Evolutionary conservation across 768 basidiomycete species (phyloP).

Genomic region (Leccinellum rugosiceps): DNA sequence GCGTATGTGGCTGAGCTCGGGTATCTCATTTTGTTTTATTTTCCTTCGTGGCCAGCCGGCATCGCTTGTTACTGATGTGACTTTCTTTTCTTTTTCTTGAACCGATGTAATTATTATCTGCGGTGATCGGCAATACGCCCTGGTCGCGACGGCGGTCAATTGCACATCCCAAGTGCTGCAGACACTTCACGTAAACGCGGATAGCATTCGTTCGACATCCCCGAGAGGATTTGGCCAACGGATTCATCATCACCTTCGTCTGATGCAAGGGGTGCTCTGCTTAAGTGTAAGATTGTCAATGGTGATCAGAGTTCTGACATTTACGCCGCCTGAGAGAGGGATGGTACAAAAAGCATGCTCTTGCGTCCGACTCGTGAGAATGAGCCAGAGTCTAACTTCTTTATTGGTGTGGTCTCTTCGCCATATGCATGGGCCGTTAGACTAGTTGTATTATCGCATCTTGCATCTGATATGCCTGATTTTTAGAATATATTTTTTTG

Average conservation of each 20-base stretch:
- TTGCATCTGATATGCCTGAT: conserved; percentile 11
- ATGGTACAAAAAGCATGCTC: conserved; percentile 64
- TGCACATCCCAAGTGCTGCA: no score
- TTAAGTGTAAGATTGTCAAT: conserved; percentile 74
- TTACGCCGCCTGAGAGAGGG: conserved; percentile 33
- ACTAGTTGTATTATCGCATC: conserved; percentile 24
- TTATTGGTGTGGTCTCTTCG: conserved; percentile 34
- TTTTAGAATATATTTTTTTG: background rate
- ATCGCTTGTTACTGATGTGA: no score
- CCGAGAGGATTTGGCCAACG: conserved; percentile 30
- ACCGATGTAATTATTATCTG: no score
- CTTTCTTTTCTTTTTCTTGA: no score
- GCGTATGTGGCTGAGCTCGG: conserved; percentile 93
- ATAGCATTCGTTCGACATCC: conserved; percentile 35
- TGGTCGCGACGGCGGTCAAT: conserved; percentile 69
- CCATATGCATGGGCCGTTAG: conserved; percentile 17
- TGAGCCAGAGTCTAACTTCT: conserved; percentile 15
- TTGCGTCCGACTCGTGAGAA: conserved; percentile 37
- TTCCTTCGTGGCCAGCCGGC: no score
- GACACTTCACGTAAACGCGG: no score
- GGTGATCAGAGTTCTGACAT: conserved; percentile 37
- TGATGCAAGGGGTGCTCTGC: conserved; percentile 50
- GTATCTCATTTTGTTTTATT: conserved; percentile 35
- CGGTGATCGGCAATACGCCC: conserved; percentile 50
- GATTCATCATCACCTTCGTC: conserved; percentile 47